Conservation (phyloP, 306 rosid genomes). For the Cucurbita ficifolia region DNA sequence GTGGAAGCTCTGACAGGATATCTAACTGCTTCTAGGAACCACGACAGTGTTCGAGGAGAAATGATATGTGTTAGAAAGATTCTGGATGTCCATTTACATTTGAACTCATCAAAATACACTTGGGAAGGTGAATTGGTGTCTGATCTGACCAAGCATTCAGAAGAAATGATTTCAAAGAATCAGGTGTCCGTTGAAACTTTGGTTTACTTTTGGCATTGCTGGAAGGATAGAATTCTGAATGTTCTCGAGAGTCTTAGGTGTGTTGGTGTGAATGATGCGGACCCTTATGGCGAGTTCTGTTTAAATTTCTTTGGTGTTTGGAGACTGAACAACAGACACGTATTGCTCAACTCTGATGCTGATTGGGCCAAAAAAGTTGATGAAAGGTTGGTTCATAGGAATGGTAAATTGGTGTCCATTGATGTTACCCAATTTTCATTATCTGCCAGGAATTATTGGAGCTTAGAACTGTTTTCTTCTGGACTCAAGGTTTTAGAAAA, state of each 20-base stretch:
- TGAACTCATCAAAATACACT: slow-evolving; percentile 15
- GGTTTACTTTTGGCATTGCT: slow-evolving; percentile 49
- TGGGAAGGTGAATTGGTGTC: slow-evolving; percentile 22
- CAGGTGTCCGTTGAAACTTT: slow-evolving; percentile 38
- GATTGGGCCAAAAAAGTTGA: slow-evolving; percentile 33
- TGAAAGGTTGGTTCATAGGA: slow-evolving; percentile 14
- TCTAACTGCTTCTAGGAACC: slow-evolving; percentile 23
- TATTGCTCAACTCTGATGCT: slow-evolving; percentile 41
- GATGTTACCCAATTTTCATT: slow-evolving; percentile 21
- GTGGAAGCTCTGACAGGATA: slow-evolving; percentile 9
- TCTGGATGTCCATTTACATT: slow-evolving; percentile 38
- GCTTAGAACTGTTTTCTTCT: slow-evolving; percentile 29
- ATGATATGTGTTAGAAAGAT: slow-evolving; percentile 37
- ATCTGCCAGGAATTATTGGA: slow-evolving; percentile 37
- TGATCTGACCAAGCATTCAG: slow-evolving; percentile 17
- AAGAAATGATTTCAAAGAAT: slow-evolving; percentile 14
- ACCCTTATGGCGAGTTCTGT: slow-evolving; percentile 29
- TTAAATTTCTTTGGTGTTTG: slow-evolving; percentile 44
- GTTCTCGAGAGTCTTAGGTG: slow-evolving; percentile 23
- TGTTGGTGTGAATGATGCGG: slow-evolving; percentile 17
- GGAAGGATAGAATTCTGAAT: slow-evolving; percentile 34
- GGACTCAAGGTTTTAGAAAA: slow-evolving; percentile 35
- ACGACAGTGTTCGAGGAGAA: slow-evolving; percentile 34
- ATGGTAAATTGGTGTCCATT: slow-evolving; percentile 23
- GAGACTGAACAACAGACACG: slow-evolving; percentile 17